Evolutionary conservation across 1,139 yeast genomes (phyloP).

Genomic region (Magnusiomyces starmeri): DNA sequence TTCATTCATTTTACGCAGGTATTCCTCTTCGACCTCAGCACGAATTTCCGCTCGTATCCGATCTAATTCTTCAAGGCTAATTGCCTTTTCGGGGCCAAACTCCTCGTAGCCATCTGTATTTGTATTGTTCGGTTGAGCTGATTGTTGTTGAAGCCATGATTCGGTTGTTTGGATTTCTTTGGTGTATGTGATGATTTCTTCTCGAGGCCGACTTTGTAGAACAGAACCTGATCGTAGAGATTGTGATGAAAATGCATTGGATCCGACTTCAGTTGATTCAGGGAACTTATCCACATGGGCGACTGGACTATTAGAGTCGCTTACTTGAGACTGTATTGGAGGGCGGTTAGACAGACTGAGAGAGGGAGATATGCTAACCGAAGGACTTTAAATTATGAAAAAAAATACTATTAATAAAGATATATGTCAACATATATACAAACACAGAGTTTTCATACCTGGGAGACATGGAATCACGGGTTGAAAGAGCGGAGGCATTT

Average conservation of each 20-base stretch:
- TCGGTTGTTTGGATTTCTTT: constrained; percentile 26
- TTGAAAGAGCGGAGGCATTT: constrained; percentile 2
- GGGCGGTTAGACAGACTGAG: not conserved
- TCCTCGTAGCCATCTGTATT: not conserved
- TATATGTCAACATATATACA: not conserved
- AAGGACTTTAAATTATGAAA: not conserved
- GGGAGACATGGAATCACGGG: constrained; percentile 1
- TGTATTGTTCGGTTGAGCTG: not conserved
- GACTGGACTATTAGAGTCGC: too few relatives aligned
- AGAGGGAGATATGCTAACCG: not conserved
- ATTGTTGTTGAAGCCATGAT: not conserved
- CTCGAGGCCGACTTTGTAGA: too few relatives aligned
- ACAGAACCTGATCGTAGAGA: too few relatives aligned
- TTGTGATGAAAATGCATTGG: too few relatives aligned
- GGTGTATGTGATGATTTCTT: constrained; percentile 21
- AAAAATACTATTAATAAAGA: not conserved
- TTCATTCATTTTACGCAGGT: not conserved
- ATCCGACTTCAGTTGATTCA: too few relatives aligned
- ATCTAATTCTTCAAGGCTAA: not conserved
- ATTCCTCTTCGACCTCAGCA: constrained; percentile 8
- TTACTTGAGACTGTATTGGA: too few relatives aligned
- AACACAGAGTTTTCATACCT: not conserved
- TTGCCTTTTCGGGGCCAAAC: not conserved
- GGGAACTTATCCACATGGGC: too few relatives aligned
- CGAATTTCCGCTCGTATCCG: constrained; percentile 1